These are phyloP conservation scores for Akanthomyces dipterigenus DNA, from an alignment of 2,329 filamentous ascomycete species.

Conservation along the genomic window DNA sequence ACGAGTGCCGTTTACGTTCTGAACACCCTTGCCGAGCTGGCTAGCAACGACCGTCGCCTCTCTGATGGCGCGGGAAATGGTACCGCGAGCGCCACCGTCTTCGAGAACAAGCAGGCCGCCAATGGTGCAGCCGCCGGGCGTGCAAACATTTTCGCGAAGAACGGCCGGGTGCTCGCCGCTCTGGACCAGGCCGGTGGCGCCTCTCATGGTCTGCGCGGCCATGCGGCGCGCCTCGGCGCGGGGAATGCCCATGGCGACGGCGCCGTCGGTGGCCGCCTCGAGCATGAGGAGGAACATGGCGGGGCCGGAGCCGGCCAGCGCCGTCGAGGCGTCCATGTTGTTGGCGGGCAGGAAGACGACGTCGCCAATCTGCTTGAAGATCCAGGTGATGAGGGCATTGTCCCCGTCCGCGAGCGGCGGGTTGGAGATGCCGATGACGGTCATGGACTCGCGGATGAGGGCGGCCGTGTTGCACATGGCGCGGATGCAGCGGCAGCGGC, in stretches of 20 bases:
- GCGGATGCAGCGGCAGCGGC: slow-evolving; percentile 59
- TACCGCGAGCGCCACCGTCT: slow-evolving; percentile 62
- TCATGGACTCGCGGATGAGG: slow-evolving; percentile 75
- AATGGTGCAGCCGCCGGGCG: slow-evolving; percentile 72
- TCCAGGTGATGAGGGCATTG: slow-evolving; percentile 60
- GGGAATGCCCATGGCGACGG: slow-evolving; percentile 71
- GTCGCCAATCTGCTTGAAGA: slow-evolving; percentile 68
- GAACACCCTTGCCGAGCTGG: slow-evolving; percentile 43
- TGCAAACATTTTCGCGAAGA: slow-evolving; percentile 68
- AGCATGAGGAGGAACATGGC: slow-evolving; percentile 71
- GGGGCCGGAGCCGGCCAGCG: slow-evolving; percentile 67
- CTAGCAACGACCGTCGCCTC: slow-evolving; percentile 66
- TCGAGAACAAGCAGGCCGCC: slow-evolving; percentile 67
- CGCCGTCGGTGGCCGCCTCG: slow-evolving; percentile 70
- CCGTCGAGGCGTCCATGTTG: slow-evolving; percentile 67
- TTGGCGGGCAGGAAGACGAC: slow-evolving; percentile 60
- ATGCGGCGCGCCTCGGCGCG: slow-evolving; percentile 66
- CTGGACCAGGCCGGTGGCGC: slow-evolving; percentile 62
- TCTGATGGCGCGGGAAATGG: slow-evolving; percentile 59
- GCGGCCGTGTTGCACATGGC: slow-evolving; percentile 83
- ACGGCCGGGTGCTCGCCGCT: slow-evolving; percentile 69
- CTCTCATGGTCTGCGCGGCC: slow-evolving; percentile 74
- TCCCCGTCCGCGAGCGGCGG: slow-evolving; percentile 50
- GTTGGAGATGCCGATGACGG: slow-evolving; percentile 60
- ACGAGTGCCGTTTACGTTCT: slow-evolving; percentile 31